These are phyloP conservation scores for Strobilomyces confusus DNA, from an alignment of 768 basidiomycete genomes.

Conservation along the genomic window DNA sequence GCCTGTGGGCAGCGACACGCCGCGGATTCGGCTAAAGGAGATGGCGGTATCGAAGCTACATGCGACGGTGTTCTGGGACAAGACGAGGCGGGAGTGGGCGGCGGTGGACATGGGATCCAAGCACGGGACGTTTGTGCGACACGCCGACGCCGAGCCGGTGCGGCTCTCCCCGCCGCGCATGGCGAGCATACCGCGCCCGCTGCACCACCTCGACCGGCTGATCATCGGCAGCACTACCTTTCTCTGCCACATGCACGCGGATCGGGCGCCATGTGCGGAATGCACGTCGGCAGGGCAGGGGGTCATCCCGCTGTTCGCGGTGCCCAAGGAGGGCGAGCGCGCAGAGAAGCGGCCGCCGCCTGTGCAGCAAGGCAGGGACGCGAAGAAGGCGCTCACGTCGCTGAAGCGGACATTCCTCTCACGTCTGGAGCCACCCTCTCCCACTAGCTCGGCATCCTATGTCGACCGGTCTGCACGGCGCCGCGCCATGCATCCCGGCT, in stretches of 20 bases:
- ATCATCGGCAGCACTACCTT: conserved; percentile 71
- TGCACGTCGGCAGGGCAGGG: conserved; percentile 51
- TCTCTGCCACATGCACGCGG: conserved; percentile 62
- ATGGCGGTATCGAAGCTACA: conserved; percentile 83
- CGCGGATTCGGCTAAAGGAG: conserved; percentile 74
- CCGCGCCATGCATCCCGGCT: conserved; percentile 52
- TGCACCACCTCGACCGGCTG: conserved; percentile 62
- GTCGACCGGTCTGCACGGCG: conserved; percentile 70
- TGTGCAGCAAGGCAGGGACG: conserved; percentile 37
- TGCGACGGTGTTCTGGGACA: conserved; percentile 71
- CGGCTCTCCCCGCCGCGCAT: conserved; percentile 62
- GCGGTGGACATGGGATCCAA: conserved; percentile 83
- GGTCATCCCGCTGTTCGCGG: conserved; percentile 55
- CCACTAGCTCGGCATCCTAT: conserved; percentile 34
- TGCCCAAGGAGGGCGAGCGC: conserved; percentile 12
- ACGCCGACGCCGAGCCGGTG: conserved; percentile 28
- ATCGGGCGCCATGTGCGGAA: conserved; percentile 55
- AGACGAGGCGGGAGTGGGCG: conserved; percentile 55
- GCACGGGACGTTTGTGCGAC: conserved; percentile 71
- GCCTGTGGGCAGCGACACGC: conserved; percentile 45
- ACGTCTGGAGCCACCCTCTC: conserved; percentile 34
- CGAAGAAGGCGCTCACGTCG: conserved; percentile 61
- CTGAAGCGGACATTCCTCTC: conserved; percentile 63
- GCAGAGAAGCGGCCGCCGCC: conserved; percentile 22
- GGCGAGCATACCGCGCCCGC: conserved; percentile 62